Conservation (phyloP, 1,284 basidiomycete species). For the Hypsizygus ulmarius region DNA sequence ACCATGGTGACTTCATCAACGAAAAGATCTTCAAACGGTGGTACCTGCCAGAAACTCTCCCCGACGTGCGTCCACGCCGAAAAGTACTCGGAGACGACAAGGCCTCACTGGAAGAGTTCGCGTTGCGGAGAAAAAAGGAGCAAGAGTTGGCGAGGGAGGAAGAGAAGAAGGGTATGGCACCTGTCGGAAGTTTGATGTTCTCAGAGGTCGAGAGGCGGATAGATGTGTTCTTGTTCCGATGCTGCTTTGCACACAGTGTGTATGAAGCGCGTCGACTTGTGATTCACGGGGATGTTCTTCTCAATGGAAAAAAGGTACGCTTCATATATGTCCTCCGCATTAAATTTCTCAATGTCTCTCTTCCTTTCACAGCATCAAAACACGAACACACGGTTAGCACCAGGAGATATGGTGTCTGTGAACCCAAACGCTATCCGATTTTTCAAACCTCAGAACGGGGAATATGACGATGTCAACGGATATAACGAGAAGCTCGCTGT, state of each 20-base stretch:
- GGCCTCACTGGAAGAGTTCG: slow-evolving; percentile 52
- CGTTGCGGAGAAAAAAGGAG: slow-evolving; percentile 52
- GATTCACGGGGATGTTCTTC: slow-evolving; percentile 81
- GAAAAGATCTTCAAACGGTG: slow-evolving; percentile 94
- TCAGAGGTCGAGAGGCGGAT: slow-evolving; percentile 90
- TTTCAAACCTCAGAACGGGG: slow-evolving; percentile 46
- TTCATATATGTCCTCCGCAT: slow-evolving; percentile 3
- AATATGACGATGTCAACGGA: slow-evolving; percentile 32
- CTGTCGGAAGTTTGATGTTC: slow-evolving; percentile 73
- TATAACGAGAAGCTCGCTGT: slow-evolving; percentile 10
- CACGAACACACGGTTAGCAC: slow-evolving; percentile 87
- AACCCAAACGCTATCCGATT: slow-evolving; percentile 82
- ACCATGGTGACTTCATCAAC: slow-evolving; percentile 95
- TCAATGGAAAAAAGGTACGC: slow-evolving; percentile 88
- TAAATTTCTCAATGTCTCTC: slow-evolving; percentile 3
- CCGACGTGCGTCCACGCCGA: slow-evolving; percentile 74
- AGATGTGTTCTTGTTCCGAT: slow-evolving; percentile 90
- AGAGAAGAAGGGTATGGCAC: slow-evolving; percentile 60
- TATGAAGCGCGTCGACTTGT: slow-evolving; percentile 89
- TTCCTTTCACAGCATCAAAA: slow-evolving; percentile 62
- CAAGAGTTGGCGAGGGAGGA: slow-evolving; percentile 50
- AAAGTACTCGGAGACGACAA: slow-evolving; percentile 41
- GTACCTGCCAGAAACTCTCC: slow-evolving; percentile 87
- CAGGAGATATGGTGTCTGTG: slow-evolving; percentile 93
- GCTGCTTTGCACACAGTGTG: slow-evolving; percentile 88